Percentiles rank a stretch among this genome's conserved stretches.
phyloP scores from a whole-genome alignment of 1,139 yeast genomes.

The Candida sp. region DNA sequence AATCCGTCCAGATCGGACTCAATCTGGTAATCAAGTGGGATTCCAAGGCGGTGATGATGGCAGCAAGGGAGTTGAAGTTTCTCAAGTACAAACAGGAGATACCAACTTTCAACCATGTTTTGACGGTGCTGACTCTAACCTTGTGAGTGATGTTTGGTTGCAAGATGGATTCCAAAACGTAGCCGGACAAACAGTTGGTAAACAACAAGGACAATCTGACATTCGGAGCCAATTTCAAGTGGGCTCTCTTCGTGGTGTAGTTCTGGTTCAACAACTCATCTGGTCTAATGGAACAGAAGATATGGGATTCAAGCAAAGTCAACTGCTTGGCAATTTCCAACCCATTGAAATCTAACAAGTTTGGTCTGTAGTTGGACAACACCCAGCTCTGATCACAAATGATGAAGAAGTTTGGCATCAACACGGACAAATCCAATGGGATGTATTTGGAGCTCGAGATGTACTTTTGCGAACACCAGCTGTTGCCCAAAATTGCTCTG shows the following conservation, averaged over 20 bases:
- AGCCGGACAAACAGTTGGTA: constrained; percentile 81
- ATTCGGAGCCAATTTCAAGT: constrained; percentile 71
- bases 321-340: constrained; percentile 86
- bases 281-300: constrained; percentile 70
- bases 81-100: constrained; percentile 80
- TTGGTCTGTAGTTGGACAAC: constrained; percentile 50
- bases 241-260: constrained; percentile 67
- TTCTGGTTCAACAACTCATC: constrained; percentile 79
- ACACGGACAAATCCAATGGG: constrained; percentile 28
- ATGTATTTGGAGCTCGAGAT: constrained; percentile 30
- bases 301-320: constrained; percentile 76
- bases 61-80: constrained; percentile 88
- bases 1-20: constrained; percentile 63
- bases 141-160: constrained; percentile 54
- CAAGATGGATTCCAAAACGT: constrained; percentile 79
- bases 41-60: constrained; percentile 85
- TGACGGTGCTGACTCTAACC: constrained; percentile 62
- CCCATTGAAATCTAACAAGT: constrained; percentile 73
- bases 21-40: constrained; percentile 80
- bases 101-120: constrained; percentile 86
- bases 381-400: constrained; percentile 53
- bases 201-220: constrained; percentile 70
- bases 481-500: constrained; percentile 51
- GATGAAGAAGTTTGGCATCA: constrained; percentile 41
- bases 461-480: constrained; percentile 46